Conservation (phyloP, 108 stramenopile genomes). For the Conticribra guillardii region DNA sequence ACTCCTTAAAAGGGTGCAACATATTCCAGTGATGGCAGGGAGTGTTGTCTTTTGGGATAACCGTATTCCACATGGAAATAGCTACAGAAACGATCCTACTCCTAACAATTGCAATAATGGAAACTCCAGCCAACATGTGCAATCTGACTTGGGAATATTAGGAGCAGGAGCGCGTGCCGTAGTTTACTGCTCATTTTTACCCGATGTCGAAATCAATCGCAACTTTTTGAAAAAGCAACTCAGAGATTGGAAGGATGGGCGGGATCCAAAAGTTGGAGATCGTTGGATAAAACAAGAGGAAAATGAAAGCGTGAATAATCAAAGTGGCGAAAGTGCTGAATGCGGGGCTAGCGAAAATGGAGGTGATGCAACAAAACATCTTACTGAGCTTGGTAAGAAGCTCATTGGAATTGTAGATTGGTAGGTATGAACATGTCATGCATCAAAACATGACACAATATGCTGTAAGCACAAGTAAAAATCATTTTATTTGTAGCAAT, state of each 20-base stretch:
- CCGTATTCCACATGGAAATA: conserved; percentile 91
- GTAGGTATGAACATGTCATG: neutral
- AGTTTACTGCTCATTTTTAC: conserved; percentile 89
- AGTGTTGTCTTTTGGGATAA: conserved; percentile 91
- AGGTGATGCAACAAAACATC: neutral
- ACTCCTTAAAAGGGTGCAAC: conserved; percentile 70
- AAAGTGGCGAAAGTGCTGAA: neutral
- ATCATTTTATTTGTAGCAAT: neutral
- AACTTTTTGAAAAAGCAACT: conserved; percentile 75
- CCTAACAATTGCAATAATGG: neutral
- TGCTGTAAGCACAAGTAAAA: neutral
- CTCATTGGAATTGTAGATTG: conserved; percentile 28
- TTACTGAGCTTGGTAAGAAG: conserved; percentile 27
- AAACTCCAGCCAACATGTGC: neutral
- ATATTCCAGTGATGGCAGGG: conserved; percentile 85
- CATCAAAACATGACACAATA: neutral
- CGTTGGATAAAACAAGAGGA: conserved; percentile 46
- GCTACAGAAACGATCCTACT: conserved; percentile 68
- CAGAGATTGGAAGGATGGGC: conserved; percentile 46
- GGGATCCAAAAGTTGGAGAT: conserved; percentile 44
- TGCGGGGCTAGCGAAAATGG: neutral
- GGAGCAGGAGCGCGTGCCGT: conserved; percentile 66
- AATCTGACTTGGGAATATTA: conserved; percentile 1
- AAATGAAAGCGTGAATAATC: conserved; percentile 1
- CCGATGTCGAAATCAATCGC: conserved; percentile 80